phyloP scores from a whole-genome alignment of 2,329 filamentous ascomycete genomes.

The Dryadomyces quercus-mongolicae region DNA sequence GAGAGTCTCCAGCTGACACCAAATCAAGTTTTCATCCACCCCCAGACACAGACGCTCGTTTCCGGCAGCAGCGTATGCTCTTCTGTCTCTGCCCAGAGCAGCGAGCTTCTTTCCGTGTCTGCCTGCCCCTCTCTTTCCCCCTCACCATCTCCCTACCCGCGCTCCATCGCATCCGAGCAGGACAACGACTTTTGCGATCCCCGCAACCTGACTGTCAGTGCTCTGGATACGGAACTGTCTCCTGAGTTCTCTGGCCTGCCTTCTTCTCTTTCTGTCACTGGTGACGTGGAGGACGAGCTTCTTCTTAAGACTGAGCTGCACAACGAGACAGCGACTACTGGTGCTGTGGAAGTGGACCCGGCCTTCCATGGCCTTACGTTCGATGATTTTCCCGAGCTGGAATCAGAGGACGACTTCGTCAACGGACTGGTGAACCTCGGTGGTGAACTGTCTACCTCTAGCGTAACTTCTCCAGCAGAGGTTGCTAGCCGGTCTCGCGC shows the following conservation, averaged over 20 bases:
- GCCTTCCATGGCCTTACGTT: slow-evolving; percentile 56
- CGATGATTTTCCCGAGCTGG: slow-evolving; percentile 78
- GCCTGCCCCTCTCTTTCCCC: slow-evolving; percentile 79
- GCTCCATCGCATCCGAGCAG: slow-evolving; percentile 54
- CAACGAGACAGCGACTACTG: slow-evolving; percentile 16
- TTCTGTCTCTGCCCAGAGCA: slow-evolving; percentile 48
- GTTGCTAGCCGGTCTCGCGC: slow-evolving; percentile 47
- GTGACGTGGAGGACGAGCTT: slow-evolving; percentile 45
- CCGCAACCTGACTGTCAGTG: slow-evolving; percentile 68
- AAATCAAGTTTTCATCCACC: slow-evolving; percentile 32
- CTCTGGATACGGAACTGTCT: slow-evolving; percentile 35
- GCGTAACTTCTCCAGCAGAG: slow-evolving; percentile 23
- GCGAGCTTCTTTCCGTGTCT: slow-evolving; percentile 52
- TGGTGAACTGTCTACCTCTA: slow-evolving; percentile 24
- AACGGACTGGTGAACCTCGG: slow-evolving; percentile 60
- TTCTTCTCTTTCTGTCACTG: slow-evolving; percentile 46
- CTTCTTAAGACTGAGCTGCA: slow-evolving; percentile 37
- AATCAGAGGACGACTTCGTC: slow-evolving; percentile 81
- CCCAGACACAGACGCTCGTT: slow-evolving; percentile 32
- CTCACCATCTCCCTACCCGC: slow-evolving; percentile 69
- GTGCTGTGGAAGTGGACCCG: slow-evolving; percentile 27
- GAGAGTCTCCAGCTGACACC: slow-evolving; percentile 20
- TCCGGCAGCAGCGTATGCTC: not conserved
- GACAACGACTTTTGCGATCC: slow-evolving; percentile 86
- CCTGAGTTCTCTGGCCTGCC: slow-evolving; percentile 55